These are phyloP conservation scores for Dryas octopetala DNA, from an alignment of 306 rosid genomes.

Conservation along the genomic window DNA sequence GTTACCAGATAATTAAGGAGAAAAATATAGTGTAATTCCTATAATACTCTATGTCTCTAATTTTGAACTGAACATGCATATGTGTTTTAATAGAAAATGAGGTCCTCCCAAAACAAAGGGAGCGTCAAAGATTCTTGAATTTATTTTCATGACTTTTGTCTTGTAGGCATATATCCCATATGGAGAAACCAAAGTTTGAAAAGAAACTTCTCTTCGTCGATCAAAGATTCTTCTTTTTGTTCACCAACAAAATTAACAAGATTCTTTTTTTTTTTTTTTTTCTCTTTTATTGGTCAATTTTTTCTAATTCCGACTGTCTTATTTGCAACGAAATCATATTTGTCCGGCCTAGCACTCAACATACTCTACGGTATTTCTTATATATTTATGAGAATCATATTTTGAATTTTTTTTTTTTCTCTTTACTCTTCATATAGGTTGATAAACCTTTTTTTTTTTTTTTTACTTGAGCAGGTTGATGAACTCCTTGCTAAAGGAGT, in stretches of 20 bases:
- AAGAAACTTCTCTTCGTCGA: neutral
- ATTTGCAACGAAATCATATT: neutral
- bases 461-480: slow-evolving; percentile 52
- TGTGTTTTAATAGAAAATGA: too few relatives aligned
- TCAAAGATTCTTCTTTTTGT: neutral
- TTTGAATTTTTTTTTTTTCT: neutral
- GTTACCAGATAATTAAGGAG: too few relatives aligned
- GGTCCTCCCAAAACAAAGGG: neutral
- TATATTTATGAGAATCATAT: neutral
- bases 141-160: neutral
- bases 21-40: too few relatives aligned
- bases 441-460: too few relatives aligned
- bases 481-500: slow-evolving; percentile 76
- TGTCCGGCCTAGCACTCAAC: neutral
- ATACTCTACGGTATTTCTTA: neutral
- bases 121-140: neutral
- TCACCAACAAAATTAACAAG: neutral
- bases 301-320: neutral
- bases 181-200: neutral
- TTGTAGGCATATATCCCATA: neutral
- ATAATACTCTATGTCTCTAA: too few relatives aligned
- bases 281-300: neutral
- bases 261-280: neutral
- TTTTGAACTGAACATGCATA: too few relatives aligned
- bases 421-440: neutral